Base-by-base conservation (phyloP, 2,329 filamentous ascomycete species). In the Capronia epimyces region DNA sequence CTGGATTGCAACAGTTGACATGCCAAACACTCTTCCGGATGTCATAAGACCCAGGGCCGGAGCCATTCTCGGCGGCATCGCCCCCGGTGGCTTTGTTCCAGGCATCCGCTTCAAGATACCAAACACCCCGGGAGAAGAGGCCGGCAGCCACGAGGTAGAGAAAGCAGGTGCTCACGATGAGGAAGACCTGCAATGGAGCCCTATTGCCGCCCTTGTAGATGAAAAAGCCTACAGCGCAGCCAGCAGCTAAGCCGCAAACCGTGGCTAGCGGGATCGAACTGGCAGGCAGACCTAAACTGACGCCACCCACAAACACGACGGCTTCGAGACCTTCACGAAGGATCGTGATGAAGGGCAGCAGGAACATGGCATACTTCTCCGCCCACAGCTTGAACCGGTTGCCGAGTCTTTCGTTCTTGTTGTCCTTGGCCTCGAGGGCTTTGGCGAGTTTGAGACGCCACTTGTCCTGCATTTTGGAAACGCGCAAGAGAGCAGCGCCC, bases 341-440 rank as follows among this genome's bases (percentile, higher is more conserved):
- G n/a, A 93, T 85, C 0, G 89, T 95, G 65, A 95, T 77, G 68
- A 95, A 94, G 1, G 89, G 89, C 48, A 95, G 73, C 40, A 87
- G 69, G 66, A 94, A 93, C 85, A 95, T 88, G 63, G 83, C 81
- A 64, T 95, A 93, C 67, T 86, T 89, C 67, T 90, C 84, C 16
- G 75, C 69, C 71, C 80, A 86, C 20, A 72, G 69, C 68, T 85
- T 85, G 56, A 89, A 68, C 3, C 70, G 70, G 3, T 66, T 69
- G 13, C 66, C 67, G 2, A 66, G 62, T 9, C 67, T 67, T 10
- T 65, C 65, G n/a, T 65, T 65, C 29, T 67, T 64, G 24, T 70
- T 70, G 12, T 78, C 72, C 13, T 76, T 72, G 9, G 75, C 65
- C 59, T 86, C 81, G 24, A 93, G 69, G 2, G 86, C 81, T 61